Base-by-base conservation (phyloP, 495 filamentous ascomycete genomes). In the Neurospora cerealis region DNA sequence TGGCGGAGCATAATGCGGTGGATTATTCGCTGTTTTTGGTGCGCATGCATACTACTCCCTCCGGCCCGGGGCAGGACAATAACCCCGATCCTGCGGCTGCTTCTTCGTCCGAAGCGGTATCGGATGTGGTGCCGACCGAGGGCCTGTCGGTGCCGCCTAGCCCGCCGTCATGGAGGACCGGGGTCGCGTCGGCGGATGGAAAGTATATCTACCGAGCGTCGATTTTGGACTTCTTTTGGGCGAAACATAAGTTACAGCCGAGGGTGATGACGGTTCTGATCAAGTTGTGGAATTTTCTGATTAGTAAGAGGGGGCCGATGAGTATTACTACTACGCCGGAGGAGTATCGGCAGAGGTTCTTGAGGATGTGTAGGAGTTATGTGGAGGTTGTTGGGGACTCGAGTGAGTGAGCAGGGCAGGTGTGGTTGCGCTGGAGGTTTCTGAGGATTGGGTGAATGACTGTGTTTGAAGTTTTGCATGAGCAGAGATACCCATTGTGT, bases 1-100 rank as follows among this genome's bases (percentile, higher is more conserved):
- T 92, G 10, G 82, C 86, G 11, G 83, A 86, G 3, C 83, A 86
- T 15, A 90, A 92, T 75, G 88, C 87, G 0, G 88, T 92, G 1
- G 91, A 93, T 72, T 93, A 93, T 79, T 92, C 90, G 0, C 81
- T 93, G 2, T 91, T 92, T 72, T 77, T 92, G 2, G 85, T 92
- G 0, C 85, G 91, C 0, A 89, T 87, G 10, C 82, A 81, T 17
- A 73, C 78, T 0, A 38, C 37, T 10, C 37, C 37, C 37, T 38
- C 37, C 7, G 37, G 37, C 37, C 71, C 75, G 21, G 71, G 76
- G n/a, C 69, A 72, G 2, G 75, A 75, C 21, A 62, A 32, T 8
- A 62, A 62, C 24, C 48, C 54, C 34, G 54, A 34, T 32, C 24
- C 54, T 17, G 8, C 76, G 73, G 38, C 75, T 39, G 34, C 73